Base-by-base conservation (phyloP, 2,329 filamentous ascomycete species). In the Verticillium nubilum region DNA sequence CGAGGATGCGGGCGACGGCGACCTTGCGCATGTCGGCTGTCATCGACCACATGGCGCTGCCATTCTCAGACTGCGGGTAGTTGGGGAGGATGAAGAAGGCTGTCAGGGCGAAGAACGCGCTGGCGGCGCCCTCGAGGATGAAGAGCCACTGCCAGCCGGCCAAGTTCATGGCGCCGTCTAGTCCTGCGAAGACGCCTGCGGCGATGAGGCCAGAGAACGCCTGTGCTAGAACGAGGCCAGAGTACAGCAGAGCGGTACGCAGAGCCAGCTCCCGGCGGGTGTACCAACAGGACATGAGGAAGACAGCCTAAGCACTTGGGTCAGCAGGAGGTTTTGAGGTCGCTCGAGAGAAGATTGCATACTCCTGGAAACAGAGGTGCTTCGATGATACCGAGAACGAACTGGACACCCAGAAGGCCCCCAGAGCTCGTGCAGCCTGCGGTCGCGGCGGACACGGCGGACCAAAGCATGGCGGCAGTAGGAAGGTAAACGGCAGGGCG, bases 21-120 rank as follows among this genome's bases (percentile, higher is more conserved):
- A 88, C 80, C 13, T 76, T 76, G 26, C 85, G 81, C 64, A 91
- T 87, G 17, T 78, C 76, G 1, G 80, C 77, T 0, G 79, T 82
- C 66, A 91, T 89, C 0, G 69, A 82, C 7, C 53, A 58, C 27
- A 86, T 86, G 59, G 85, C 79, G 19, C 42, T 19, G 19, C 42
- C 42, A 25, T n/a, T 19, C 5, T 12, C 19, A 12, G 42, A 50
- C 63, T 87, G 85, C 0, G 89, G 89, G 67, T 88, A 91, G 67
- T 91, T 77, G 0, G 83, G 83, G 0, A 86, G 70, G 28, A 73
- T 64, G 33, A 78, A 70, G 3, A 64, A 62, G 3, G 75, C 66
- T 1, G 69, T 28, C 1, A 76, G 60, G 1, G 75, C 69, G 23
- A 72, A 67, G 4, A 72, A 61, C 63, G 82, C 64, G 58, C 77